Evolutionary conservation across 2,329 filamentous ascomycete genomes (phyloP).

Genomic region (Neophaeococcomyces aloes): DNA sequence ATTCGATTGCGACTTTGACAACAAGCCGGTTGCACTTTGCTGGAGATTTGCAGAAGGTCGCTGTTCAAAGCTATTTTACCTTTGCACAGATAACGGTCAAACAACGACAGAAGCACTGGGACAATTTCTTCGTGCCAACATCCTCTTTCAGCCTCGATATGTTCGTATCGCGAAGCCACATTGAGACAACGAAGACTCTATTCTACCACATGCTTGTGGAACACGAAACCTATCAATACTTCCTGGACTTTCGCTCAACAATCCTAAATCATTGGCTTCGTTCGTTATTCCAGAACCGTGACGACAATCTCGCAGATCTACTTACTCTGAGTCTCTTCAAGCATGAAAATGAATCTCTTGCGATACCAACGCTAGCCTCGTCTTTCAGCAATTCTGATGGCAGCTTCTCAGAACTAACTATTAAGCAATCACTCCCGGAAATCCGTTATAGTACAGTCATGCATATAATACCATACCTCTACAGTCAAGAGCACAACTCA

Average conservation of each 20-base stretch:
- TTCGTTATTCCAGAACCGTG: not conserved
- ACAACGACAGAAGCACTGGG: constrained; percentile 2
- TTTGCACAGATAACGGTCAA: not conserved
- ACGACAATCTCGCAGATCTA: not conserved
- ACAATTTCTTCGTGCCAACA: constrained; percentile 5
- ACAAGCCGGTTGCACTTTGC: not conserved
- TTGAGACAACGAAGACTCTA: constrained; percentile 1
- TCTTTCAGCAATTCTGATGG: not conserved
- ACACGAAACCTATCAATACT: not conserved
- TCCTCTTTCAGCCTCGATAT: constrained; percentile 4
- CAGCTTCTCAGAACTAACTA: not conserved
- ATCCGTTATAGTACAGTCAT: constrained; percentile 1
- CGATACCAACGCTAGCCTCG: not conserved
- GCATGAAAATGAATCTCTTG: constrained; percentile 4
- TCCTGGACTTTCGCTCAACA: not conserved
- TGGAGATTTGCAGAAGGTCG: not conserved
- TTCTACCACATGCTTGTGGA: constrained; percentile 6
- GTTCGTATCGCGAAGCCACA: constrained; percentile 1
- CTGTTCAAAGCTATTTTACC: constrained; percentile 1
- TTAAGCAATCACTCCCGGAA: constrained; percentile 1
- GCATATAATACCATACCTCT: constrained; percentile 1
- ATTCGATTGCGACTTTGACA: not conserved
- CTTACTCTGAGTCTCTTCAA: constrained; percentile 4
- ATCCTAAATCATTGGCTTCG: constrained; percentile 5
- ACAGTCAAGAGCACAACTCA: constrained; percentile 5